Percentiles rank a stretch among this genome's conserved stretches.
These are phyloP conservation scores for Ampelomyces quisqualis DNA, from an alignment of 2,329 filamentous ascomycete genomes.

Conservation along the genomic window DNA sequence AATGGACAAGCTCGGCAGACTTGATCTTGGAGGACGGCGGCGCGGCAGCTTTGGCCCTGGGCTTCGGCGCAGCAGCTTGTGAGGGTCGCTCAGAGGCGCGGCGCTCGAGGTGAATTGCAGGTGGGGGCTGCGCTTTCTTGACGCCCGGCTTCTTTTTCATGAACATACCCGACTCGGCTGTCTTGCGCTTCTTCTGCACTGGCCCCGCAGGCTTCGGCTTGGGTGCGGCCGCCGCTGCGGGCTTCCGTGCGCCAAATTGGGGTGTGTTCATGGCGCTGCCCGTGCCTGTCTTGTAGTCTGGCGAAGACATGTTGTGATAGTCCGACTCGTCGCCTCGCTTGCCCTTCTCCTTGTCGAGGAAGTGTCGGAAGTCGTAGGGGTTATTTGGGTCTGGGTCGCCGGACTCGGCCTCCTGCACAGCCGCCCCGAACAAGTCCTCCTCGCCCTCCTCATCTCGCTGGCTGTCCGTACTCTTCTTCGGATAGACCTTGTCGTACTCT, in stretches of 20 bases:
- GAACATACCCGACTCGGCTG: slow-evolving; percentile 5
- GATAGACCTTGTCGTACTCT: slow-evolving; percentile 66
- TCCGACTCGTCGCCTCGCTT: slow-evolving; percentile 40
- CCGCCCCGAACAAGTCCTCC: slow-evolving; percentile 34
- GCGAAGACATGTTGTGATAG: slow-evolving; percentile 27
- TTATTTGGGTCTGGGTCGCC: slow-evolving; percentile 47
- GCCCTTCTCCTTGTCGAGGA: slow-evolving; percentile 37
- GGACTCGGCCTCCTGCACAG: slow-evolving; percentile 32
- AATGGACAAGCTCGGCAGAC: slow-evolving; percentile 34
- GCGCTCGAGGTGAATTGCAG: slow-evolving; percentile 42
- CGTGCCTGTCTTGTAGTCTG: slow-evolving; percentile 33
- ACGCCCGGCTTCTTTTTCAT: slow-evolving; percentile 6
- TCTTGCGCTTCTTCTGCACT: slow-evolving; percentile 35
- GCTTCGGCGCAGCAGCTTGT: slow-evolving; percentile 14
- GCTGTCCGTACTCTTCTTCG: slow-evolving; percentile 26
- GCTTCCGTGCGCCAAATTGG: slow-evolving; percentile 24
- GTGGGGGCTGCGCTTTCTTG: slow-evolving; percentile 29
- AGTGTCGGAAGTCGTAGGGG: slow-evolving; percentile 54
- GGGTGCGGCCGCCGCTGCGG: slow-evolving; percentile 10
- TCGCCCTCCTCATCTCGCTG: slow-evolving; percentile 31
- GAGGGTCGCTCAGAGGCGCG: slow-evolving; percentile 28
- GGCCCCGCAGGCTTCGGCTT: slow-evolving; percentile 15
- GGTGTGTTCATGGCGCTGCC: slow-evolving; percentile 36
- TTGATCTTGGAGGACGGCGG: slow-evolving; percentile 36
- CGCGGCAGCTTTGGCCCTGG: slow-evolving; percentile 19